Evolutionary conservation across 2,329 filamentous ascomycete species (phyloP), one percentile per base, ranked within the genome.

Genomic region (Microdochium paspali): DNA sequence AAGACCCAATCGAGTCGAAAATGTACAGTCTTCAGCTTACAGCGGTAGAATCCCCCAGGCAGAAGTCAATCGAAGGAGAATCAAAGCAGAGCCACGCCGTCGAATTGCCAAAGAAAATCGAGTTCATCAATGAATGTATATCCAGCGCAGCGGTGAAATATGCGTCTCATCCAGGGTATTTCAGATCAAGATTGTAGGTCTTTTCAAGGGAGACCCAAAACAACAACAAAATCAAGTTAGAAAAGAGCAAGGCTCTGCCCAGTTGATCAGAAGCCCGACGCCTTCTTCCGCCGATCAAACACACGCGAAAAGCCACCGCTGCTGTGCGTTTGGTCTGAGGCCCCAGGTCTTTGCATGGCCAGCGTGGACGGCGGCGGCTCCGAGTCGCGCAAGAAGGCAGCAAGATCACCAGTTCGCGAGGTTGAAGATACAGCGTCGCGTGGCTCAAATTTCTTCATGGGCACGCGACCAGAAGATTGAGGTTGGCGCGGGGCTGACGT

Each of bases 381-480:
- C 13, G 84, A 85, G 56, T 80, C 80, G 46, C 76, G 78, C 26
- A 93, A 66, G 61, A 91, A 91, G 46, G 81, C 79, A 1, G 87
- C 85, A 42, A 91, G 65, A 45, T 89, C 85, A 18, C 77, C 75
- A 2, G 84, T 89, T 43, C 67, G 64, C n/a, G 64, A 65, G 6
- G 61, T 63, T 3, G 62, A 54, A n/a, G 62, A 59, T 30, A 68
- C 64, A 3, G 76, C 66, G 4, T 80, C 77, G 43, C 77, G 71
- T 2, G 78, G 72, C 59, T 80, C 76, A 56, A 75, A 82, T 55
- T 65, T 76, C 65, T 76, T 82, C 72, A 75, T 77, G 1, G 72
- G 68, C 10, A 73, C 69, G 24, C 74, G 70, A 21, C 64, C 61
- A 20, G 60, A 62, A 2, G 67, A 57, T 10, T 52, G 51, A 23